Percentiles rank a stretch among this genome's conserved stretches.
phyloP scores from a whole-genome alignment of 176 grass and related monocot genomes.

The Elymus sibiricus region DNA sequence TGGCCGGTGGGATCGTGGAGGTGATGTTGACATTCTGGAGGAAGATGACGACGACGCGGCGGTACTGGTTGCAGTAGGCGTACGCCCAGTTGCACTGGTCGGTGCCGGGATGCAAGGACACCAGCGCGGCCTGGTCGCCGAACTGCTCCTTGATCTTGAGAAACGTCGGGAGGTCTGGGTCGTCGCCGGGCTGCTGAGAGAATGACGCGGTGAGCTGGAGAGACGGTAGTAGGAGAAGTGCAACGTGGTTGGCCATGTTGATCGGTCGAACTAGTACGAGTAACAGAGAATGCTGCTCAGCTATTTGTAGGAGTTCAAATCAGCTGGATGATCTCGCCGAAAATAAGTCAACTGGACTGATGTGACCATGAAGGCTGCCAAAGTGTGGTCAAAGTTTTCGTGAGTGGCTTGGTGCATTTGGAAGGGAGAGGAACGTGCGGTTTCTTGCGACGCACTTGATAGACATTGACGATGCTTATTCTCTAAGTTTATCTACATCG shows the following conservation, averaged over 20 bases:
- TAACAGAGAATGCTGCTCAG: not conserved
- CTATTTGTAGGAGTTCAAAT: not conserved
- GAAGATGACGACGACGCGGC: too few species aligned
- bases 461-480: not conserved
- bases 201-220: not conserved
- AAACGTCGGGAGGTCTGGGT: not conserved
- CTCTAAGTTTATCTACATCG: too few species aligned
- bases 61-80: too few species aligned
- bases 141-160: constrained; percentile 47
- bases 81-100: too few species aligned
- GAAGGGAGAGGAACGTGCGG: too few species aligned
- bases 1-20: too few species aligned
- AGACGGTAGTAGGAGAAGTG: not conserved
- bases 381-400: not conserved
- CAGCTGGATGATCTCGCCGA: not conserved
- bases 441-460: not conserved
- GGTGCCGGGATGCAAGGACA: not conserved
- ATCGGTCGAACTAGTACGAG: not conserved
- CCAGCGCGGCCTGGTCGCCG: constrained; percentile 9
- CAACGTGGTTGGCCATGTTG: not conserved
- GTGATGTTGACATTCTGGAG: too few species aligned
- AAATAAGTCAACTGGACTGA: not conserved
- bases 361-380: not conserved
- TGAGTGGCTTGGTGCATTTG: too few species aligned
- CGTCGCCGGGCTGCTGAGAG: not conserved